Percentiles rank a stretch among this genome's conserved stretches.
phyloP scores from a whole-genome alignment of 176 grass and related monocot genomes.

The Eleusine indica region DNA sequence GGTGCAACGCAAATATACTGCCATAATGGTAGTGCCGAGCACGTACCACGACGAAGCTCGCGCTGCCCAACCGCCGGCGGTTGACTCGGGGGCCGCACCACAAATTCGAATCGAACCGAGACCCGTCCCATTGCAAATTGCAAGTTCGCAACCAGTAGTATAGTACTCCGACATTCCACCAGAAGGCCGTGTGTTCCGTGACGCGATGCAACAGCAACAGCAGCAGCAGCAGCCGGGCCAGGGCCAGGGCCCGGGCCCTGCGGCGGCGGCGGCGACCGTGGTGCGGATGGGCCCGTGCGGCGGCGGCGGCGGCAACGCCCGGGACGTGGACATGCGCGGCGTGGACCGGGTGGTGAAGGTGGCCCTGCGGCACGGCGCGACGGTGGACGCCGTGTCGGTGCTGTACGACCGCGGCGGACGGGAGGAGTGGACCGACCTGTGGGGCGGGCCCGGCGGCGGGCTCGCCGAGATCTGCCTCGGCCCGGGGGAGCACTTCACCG shows the following conservation, averaged over 20 bases:
- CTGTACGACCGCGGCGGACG: slow-evolving; percentile 42
- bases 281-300: slow-evolving; percentile 47
- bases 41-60: slow-evolving; percentile 3
- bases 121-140: neutral
- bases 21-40: slow-evolving; percentile 24
- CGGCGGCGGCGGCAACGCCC: slow-evolving; percentile 36
- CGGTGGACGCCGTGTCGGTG: slow-evolving; percentile 51
- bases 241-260: too few species aligned
- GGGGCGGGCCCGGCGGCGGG: slow-evolving; percentile 44
- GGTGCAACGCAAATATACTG: neutral
- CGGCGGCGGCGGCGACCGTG: neutral
- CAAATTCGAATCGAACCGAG: neutral
- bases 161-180: neutral
- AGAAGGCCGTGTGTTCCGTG: neutral
- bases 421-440: slow-evolving; percentile 50
- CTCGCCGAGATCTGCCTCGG: slow-evolving; percentile 47
- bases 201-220: neutral
- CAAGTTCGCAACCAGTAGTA: neutral
- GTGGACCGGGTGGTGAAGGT: slow-evolving; percentile 54
- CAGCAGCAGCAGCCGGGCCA: neutral
- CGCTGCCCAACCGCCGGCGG: neutral
- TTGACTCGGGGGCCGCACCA: slow-evolving; percentile 28
- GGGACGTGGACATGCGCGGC: slow-evolving; percentile 53
- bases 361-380: slow-evolving; percentile 40
- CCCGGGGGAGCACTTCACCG: slow-evolving; percentile 45